Evolutionary conservation across 176 grass and related monocot genomes (phyloP), one percentile per base, ranked within the genome.

Genomic region (Avena atlantica): DNA sequence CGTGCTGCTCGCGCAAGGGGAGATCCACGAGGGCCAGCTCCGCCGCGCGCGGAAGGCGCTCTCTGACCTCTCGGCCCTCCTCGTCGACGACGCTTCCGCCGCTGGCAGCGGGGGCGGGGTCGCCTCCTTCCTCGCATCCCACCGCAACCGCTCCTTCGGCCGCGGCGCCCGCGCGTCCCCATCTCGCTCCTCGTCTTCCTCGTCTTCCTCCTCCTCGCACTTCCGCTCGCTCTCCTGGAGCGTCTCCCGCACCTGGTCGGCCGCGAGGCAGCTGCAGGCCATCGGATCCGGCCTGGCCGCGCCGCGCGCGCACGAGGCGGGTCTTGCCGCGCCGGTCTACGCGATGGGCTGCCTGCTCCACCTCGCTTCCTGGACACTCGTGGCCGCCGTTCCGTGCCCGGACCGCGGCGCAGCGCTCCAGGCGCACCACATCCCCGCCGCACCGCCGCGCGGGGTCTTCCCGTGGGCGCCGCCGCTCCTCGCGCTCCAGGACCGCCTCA

Each of bases 81-180:
- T 99, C 84, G 49, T 87, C 72, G 97, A 99, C 85, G 94, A 99
- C 80, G 95, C 90, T 17, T 87, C 87, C 4, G 79, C 90, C 10
- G 71, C 89, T 12, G 84, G 86, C 0, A 82, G 74, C 1, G 73
- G 70, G 0, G 91, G 85, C 42, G 80, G 89, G 13, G 87, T 87
- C 40, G 71, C 91, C 12, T 62, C 86, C 23, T 79, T 90, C 78
- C 81, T 89, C 45, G 59, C 92, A 17, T 90, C 97, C 19, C 97
- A 93, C 64, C 90, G 97, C 49, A 99, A 99, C 91, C 97, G 97
- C n/a, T 99, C 97, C 56, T 99, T 99, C 77, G 97, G 97, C 77
- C 94, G 87, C 73, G 82, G 67, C 12, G 83, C 67, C 6, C 84
- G 86, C 40, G 90, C 80, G 6, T 91, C 92, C 0, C 80, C 85